Conservation (phyloP, 805 yeast species). For the Lachancea sp. region DNA sequence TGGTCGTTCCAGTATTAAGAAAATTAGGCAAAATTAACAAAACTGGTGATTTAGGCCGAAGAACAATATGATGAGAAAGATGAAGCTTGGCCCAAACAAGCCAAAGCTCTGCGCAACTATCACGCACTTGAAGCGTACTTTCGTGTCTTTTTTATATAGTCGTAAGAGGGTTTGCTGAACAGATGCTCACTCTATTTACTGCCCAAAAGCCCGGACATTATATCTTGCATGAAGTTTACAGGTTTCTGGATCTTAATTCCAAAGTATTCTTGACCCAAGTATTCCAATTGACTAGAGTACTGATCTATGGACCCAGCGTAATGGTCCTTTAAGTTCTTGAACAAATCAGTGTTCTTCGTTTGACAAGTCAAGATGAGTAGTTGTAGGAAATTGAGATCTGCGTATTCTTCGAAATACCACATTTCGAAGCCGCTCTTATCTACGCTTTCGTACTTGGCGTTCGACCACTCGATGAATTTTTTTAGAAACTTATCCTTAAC, state of each 20-base stretch:
- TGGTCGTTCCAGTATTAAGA: constrained; percentile 45
- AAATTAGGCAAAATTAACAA: constrained; percentile 4
- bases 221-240: constrained; percentile 53
- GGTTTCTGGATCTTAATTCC: constrained; percentile 49
- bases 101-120: no score
- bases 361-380: constrained; percentile 55
- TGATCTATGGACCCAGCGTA: constrained; percentile 35
- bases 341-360: constrained; percentile 47
- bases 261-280: constrained; percentile 58
- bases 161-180: background rate
- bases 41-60: no score
- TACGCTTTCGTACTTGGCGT: constrained; percentile 21
- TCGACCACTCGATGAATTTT: constrained; percentile 24
- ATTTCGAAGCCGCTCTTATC: constrained; percentile 31
- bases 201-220: constrained; percentile 68
- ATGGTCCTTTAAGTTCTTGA: constrained; percentile 44
- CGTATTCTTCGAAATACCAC: constrained; percentile 35
- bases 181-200: constrained; percentile 23
- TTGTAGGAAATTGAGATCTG: constrained; percentile 62
- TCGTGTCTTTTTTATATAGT: background rate
- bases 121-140: background rate
- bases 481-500: constrained; percentile 36
- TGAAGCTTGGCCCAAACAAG: background rate
- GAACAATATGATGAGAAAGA: background rate
- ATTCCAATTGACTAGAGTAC: constrained; percentile 40